Percentiles rank a stretch among this genome's conserved stretches.
These are phyloP conservation scores for Wickerhamomyces sp. DNA, from an alignment of 1,139 yeast species.

Conservation along the genomic window DNA sequence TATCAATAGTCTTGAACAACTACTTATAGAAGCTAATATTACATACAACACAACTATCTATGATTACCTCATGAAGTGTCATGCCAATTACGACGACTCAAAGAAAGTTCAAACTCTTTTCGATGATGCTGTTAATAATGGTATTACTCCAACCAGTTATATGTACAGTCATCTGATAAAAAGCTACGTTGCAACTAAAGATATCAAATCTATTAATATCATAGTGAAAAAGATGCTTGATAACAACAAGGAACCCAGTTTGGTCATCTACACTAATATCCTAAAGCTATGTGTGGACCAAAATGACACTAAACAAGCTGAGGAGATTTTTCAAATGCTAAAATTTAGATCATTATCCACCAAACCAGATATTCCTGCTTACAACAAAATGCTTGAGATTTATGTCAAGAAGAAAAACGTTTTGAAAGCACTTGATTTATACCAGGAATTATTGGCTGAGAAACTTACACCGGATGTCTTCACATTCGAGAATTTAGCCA, in stretches of 20 bases:
- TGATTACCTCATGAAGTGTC: slow-evolving; percentile 41
- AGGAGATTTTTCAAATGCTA: slow-evolving; percentile 77
- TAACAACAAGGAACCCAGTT: slow-evolving; percentile 49
- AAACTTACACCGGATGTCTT: slow-evolving; percentile 40
- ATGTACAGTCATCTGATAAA: slow-evolving; percentile 44
- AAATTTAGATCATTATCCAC: slow-evolving; percentile 65
- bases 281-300: slow-evolving; percentile 62
- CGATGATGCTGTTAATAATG: slow-evolving; percentile 28
- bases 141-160: slow-evolving; percentile 33
- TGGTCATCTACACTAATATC: slow-evolving; percentile 57
- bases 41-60: slow-evolving; percentile 34
- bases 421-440: slow-evolving; percentile 73
- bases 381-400: slow-evolving; percentile 65
- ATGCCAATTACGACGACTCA: slow-evolving; percentile 24
- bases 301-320: slow-evolving; percentile 56
- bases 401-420: slow-evolving; percentile 58
- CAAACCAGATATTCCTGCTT: slow-evolving; percentile 63
- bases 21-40: slow-evolving; percentile 34
- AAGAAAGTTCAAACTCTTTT: slow-evolving; percentile 28
- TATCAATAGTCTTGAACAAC: slow-evolving; percentile 34
- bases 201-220: slow-evolving; percentile 32
- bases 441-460: slow-evolving; percentile 58
- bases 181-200: slow-evolving; percentile 26
- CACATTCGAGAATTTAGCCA: slow-evolving; percentile 62
- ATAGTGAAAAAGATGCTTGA: slow-evolving; percentile 33